Conservation (phyloP, 345 rosid species). For the Viola odorata region DNA sequence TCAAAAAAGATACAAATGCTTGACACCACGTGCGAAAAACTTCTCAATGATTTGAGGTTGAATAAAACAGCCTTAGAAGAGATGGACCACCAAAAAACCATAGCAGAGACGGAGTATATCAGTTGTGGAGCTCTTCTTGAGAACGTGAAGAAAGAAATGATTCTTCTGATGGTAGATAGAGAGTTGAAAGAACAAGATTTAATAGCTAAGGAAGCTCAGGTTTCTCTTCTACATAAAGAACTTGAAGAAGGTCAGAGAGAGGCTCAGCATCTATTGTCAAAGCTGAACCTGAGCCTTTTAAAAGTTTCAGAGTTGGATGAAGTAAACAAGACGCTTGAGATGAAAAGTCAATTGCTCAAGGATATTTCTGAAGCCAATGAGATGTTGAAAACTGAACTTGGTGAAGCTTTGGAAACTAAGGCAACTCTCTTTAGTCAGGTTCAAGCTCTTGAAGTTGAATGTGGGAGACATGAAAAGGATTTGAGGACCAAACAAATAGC, state of each 20-base stretch:
- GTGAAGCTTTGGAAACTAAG: constrained; percentile 21
- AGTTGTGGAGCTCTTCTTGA: constrained; percentile 36
- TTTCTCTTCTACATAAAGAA: constrained; percentile 29
- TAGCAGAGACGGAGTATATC: constrained; percentile 27
- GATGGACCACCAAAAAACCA: constrained; percentile 29
- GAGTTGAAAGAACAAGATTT: constrained; percentile 42
- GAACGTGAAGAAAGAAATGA: constrained; percentile 41
- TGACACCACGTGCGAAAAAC: background rate
- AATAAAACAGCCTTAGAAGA: constrained; percentile 31
- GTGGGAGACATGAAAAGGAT: constrained; percentile 19
- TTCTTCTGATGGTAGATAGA: constrained; percentile 42
- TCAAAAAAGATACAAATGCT: background rate
- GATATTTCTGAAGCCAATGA: constrained; percentile 29
- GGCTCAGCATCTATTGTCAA: constrained; percentile 28
- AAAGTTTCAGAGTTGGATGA: constrained; percentile 34
- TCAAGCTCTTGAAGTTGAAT: constrained; percentile 36
- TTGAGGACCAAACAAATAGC: constrained; percentile 33
- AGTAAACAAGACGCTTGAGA: constrained; percentile 26
- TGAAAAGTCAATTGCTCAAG: constrained; percentile 25
- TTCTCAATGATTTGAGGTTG: background rate
- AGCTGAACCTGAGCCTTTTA: constrained; percentile 27
- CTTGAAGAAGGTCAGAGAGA: constrained; percentile 32
- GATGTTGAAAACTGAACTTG: constrained; percentile 26
- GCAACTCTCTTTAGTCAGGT: constrained; percentile 26
- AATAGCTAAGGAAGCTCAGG: constrained; percentile 33